phyloP scores from a whole-genome alignment of 345 rosid species.

The Moricandia arvensis region DNA sequence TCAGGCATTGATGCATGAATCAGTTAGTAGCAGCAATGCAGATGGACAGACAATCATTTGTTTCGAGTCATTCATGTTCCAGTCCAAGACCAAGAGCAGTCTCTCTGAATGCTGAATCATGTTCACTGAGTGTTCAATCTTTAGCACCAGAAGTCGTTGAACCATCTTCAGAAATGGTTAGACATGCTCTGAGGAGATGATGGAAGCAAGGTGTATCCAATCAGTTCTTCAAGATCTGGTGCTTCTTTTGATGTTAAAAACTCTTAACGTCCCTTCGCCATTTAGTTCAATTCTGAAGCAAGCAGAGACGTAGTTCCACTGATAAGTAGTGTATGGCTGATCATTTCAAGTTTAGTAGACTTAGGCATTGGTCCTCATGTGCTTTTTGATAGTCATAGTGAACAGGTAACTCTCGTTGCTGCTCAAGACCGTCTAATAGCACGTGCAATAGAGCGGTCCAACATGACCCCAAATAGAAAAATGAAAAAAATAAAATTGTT shows the following conservation, averaged over 20 bases:
- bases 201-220: slow-evolving; percentile 29
- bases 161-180: slow-evolving; percentile 22
- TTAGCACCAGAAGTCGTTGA: slow-evolving; percentile 40
- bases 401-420: slow-evolving; percentile 1
- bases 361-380: slow-evolving; percentile 24
- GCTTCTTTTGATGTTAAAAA: slow-evolving; percentile 37
- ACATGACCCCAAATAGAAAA: no score
- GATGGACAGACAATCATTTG: slow-evolving; percentile 34
- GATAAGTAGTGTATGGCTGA: slow-evolving; percentile 39
- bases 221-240: slow-evolving; percentile 26
- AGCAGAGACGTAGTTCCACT: slow-evolving; percentile 28
- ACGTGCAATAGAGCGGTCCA: no score
- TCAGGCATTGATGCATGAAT: slow-evolving; percentile 37
- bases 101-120: slow-evolving; percentile 36
- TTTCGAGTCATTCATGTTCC: slow-evolving; percentile 40
- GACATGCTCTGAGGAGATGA: slow-evolving; percentile 22
- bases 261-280: slow-evolving; percentile 25
- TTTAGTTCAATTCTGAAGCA: slow-evolving; percentile 40
- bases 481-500: no score
- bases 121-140: slow-evolving; percentile 27
- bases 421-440: no score
- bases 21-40: slow-evolving; percentile 27
- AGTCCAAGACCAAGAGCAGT: slow-evolving; percentile 26
- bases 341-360: slow-evolving; percentile 29
- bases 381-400: slow-evolving; percentile 31